These are phyloP conservation scores for Diaporthe citriasiana DNA, from an alignment of 2,329 filamentous ascomycete species.

Conservation along the genomic window DNA sequence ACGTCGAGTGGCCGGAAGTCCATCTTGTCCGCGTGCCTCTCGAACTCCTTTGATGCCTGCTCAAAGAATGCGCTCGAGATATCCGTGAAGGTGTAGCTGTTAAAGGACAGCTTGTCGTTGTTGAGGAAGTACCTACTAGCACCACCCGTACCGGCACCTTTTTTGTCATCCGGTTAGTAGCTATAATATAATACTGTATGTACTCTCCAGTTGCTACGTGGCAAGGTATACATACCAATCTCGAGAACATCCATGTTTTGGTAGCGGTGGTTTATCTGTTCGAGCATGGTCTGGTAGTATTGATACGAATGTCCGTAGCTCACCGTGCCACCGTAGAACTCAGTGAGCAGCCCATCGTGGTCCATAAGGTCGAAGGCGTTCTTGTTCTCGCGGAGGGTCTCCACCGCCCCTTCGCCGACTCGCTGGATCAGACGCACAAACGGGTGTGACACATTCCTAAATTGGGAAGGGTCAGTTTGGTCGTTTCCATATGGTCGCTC, in stretches of 20 bases:
- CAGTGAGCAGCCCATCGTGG: conserved; percentile 49
- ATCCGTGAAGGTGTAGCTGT: conserved; percentile 60
- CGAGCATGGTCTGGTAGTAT: background rate
- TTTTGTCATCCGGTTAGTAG: background rate
- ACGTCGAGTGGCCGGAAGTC: conserved; percentile 47
- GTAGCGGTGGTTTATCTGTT: background rate
- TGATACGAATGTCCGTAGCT: conserved; percentile 57
- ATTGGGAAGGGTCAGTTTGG: too few species aligned
- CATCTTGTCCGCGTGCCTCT: background rate
- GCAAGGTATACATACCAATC: background rate
- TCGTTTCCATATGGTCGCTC: too few species aligned
- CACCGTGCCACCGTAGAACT: conserved; percentile 46
- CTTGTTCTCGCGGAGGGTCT: background rate
- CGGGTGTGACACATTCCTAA: background rate
- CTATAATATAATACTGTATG: background rate
- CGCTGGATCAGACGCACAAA: background rate
- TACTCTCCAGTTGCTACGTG: too few species aligned
- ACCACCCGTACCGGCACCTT: conserved; percentile 55
- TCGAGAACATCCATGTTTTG: background rate
- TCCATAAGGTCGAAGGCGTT: conserved; percentile 6
- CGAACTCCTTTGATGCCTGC: conserved; percentile 41
- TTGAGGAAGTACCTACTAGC: conserved; percentile 54
- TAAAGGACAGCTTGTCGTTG: conserved; percentile 48
- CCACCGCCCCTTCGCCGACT: background rate
- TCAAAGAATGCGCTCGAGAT: conserved; percentile 56